Evolutionary conservation across 148 eudicot species (phyloP).

Genomic region (Silene uniflora): DNA sequence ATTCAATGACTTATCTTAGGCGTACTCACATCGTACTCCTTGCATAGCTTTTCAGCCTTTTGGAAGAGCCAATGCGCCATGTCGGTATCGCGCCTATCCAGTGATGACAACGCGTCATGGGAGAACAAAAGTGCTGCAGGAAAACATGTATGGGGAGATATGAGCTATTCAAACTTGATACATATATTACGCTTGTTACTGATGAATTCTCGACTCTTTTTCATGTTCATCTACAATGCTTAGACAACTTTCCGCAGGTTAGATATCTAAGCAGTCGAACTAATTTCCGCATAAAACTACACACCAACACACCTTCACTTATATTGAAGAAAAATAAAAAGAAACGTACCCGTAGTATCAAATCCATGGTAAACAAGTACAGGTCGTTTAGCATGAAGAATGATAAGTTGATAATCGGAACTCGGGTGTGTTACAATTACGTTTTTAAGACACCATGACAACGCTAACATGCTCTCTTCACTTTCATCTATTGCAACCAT

Average conservation of each 20-base stretch:
- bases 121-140: conserved; percentile 45
- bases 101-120: conserved; percentile 40
- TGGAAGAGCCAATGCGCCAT: conserved; percentile 49
- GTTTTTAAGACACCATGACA: conserved; percentile 67
- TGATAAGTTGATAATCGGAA: conserved; percentile 41
- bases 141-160: neutral
- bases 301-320: too few species aligned
- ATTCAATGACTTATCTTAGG: neutral
- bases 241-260: too few species aligned
- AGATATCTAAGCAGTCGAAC: too few species aligned
- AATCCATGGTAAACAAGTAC: conserved; percentile 35
- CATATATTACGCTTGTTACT: too few species aligned
- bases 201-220: too few species aligned
- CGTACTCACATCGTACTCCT: conserved; percentile 35
- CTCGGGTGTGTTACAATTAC: conserved; percentile 7
- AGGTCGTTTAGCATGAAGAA: conserved; percentile 56
- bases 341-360: conserved; percentile 40
- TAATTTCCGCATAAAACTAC: too few species aligned
- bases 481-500: conserved; percentile 62
- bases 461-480: conserved; percentile 61
- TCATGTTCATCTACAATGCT: too few species aligned
- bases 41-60: conserved; percentile 57
- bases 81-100: conserved; percentile 58
- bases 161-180: too few species aligned
- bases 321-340: too few species aligned